Evolutionary conservation across 179 eudicot genomes (phyloP).

Genomic region (Silene noctiflora): DNA sequence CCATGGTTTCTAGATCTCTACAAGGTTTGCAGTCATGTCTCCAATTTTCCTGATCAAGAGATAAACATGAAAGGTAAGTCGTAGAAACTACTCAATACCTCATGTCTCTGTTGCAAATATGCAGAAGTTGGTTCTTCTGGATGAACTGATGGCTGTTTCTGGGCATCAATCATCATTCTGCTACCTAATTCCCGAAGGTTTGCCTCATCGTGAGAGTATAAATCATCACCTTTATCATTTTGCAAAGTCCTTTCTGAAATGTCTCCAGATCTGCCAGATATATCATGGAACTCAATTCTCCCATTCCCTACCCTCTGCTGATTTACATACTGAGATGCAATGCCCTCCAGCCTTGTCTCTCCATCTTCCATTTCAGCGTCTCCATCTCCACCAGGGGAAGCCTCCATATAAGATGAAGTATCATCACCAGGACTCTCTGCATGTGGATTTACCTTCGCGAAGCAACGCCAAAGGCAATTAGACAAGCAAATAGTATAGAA

Average conservation of each 20-base stretch:
- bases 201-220: slow-evolving; percentile 25
- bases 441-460: slow-evolving; percentile 43
- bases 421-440: slow-evolving; percentile 73
- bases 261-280: slow-evolving; percentile 40
- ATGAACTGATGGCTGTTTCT: slow-evolving; percentile 30
- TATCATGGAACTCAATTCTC: slow-evolving; percentile 33
- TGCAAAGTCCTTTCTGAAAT: slow-evolving; percentile 39
- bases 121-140: slow-evolving; percentile 35
- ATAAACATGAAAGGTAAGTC: neutral
- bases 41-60: neutral
- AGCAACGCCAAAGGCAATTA: slow-evolving; percentile 3
- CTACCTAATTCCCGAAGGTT: slow-evolving; percentile 30
- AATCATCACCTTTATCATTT: slow-evolving; percentile 45
- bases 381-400: slow-evolving; percentile 55
- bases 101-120: slow-evolving; percentile 41
- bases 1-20: no score
- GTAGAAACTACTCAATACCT: slow-evolving; percentile 39
- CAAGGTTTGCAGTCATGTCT: neutral
- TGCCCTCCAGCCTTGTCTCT: slow-evolving; percentile 36
- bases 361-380: slow-evolving; percentile 57
- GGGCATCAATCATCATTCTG: slow-evolving; percentile 29
- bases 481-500: neutral
- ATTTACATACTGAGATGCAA: slow-evolving; percentile 23
- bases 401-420: slow-evolving; percentile 72
- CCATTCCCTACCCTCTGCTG: slow-evolving; percentile 29